Base-by-base conservation (phyloP, 225 moss, liverwort and hornwort species). In the Pseudoscleropodium purum region DNA sequence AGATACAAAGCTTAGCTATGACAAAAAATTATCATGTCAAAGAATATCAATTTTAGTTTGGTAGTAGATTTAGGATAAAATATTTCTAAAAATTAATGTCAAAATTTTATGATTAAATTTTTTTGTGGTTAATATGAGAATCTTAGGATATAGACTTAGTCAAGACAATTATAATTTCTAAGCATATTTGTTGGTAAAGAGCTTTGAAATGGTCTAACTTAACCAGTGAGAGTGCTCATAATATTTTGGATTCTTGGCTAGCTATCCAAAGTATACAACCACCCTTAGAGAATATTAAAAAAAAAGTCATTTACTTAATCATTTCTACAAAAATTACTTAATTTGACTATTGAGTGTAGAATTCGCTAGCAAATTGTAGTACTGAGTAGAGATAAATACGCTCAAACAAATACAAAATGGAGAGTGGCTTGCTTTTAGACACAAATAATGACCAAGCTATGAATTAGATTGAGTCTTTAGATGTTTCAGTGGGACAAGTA, bases 41-140 rank as follows among this genome's bases (percentile, higher is more conserved):
- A 63, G 7, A 27, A 25, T 61, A 61, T 4, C 30, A 21, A 31
- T 27, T 8, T 1, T 13, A 41, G 4, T 61, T 41, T 59, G 4
- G 13, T 59, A 13, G 4, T 5, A 81, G 0, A 41, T 60, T 9
- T 0, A 14, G 0, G 19, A 9, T 21, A 9, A 30, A 61, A 17
- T 27, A 60, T 29, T 39, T 41, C 18, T 13, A 25, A 18, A 18
- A 27, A 39, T 18, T 13, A 19, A 29, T 18, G 19, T 41, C 6
- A 41, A 41, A 37, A 19, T 8, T 30, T 60, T 4, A 30, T 13
- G 10, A 8, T 59, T 18, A 3, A 79, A 56, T 14, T 1, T 2
- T n/a, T 36, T 56, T 13, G 3, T 56, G 4, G 21, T 59, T 59
- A 57, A 14, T 9, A 20, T 41, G 11, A 79, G 2, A 41, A n/a